Conservation (phyloP, 768 basidiomycete species). For the Phanerochaete carnosa region DNA sequence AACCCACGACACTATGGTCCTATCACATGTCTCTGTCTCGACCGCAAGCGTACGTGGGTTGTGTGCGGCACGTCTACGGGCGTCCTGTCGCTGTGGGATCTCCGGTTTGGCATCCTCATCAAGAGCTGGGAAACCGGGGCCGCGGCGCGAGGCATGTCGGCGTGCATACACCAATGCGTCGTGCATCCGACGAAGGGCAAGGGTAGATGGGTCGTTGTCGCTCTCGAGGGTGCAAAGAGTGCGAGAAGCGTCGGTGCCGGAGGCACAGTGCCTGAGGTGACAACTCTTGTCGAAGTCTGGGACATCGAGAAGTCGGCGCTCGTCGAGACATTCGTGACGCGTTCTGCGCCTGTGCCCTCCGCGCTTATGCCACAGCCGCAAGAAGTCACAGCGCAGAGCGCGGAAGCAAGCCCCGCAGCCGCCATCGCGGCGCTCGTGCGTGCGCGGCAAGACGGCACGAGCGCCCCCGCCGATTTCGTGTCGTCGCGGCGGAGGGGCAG, state of each 20-base stretch:
- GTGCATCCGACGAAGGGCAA: slow-evolving; percentile 86
- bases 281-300: slow-evolving; percentile 41
- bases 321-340: slow-evolving; percentile 76
- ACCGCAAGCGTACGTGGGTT: slow-evolving; percentile 84
- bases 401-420: slow-evolving; percentile 60
- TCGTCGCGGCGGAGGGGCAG: slow-evolving; percentile 13
- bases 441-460: slow-evolving; percentile 44
- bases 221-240: slow-evolving; percentile 48
- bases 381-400: slow-evolving; percentile 48
- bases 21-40: slow-evolving; percentile 81
- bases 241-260: slow-evolving; percentile 6
- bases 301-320: slow-evolving; percentile 80
- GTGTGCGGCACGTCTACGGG: slow-evolving; percentile 86
- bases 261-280: not conserved
- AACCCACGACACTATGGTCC: slow-evolving; percentile 86
- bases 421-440: slow-evolving; percentile 83
- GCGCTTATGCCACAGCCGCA: slow-evolving; percentile 54
- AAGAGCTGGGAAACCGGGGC: slow-evolving; percentile 82
- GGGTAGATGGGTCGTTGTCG: slow-evolving; percentile 89
- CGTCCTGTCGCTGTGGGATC: slow-evolving; percentile 88
- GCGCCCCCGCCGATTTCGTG: slow-evolving; percentile 7
- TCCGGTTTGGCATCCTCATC: slow-evolving; percentile 85
- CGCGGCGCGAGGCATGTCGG: slow-evolving; percentile 46
- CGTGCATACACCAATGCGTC: slow-evolving; percentile 67
- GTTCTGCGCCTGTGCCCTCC: slow-evolving; percentile 40